Percentiles rank a stretch among this genome's conserved stretches.
Conservation (phyloP, 139 green algal species). For the Coccomyxa sp. region DNA sequence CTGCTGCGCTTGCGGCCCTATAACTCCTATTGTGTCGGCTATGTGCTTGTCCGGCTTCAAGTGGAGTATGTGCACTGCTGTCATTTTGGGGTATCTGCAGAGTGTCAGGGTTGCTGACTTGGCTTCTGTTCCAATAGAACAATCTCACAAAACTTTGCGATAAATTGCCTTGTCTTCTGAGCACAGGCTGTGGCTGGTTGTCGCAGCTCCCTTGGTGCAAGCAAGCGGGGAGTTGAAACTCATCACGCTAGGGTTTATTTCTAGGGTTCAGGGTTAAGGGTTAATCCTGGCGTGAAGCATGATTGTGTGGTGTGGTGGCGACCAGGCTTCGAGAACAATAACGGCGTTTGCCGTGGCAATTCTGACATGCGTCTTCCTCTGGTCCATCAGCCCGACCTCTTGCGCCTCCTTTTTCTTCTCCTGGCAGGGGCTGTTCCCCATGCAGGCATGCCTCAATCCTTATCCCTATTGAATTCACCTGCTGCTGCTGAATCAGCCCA, state of each 20-base stretch:
- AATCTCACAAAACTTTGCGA: no score
- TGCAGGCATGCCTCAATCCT: neutral
- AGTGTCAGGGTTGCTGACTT: no score
- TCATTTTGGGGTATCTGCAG: no score
- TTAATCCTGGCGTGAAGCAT: no score
- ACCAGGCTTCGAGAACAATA: neutral
- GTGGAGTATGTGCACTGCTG: no score
- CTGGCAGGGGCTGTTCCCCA: neutral
- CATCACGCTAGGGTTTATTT: neutral
- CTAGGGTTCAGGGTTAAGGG: no score
- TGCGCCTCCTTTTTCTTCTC: slow-evolving; percentile 7
- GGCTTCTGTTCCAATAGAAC: no score
- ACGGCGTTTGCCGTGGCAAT: neutral
- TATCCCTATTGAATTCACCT: no score
- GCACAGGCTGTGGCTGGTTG: no score
- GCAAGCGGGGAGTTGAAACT: neutral
- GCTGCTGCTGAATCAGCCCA: neutral
- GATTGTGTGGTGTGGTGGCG: neutral
- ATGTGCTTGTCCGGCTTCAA: neutral
- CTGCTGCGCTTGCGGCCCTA: neutral
- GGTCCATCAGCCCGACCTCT: neutral
- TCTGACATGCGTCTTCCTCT: neutral
- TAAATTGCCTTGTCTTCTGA: no score
- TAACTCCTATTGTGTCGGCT: neutral
- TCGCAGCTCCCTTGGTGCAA: no score